Conservation (phyloP, 2,329 filamentous ascomycete genomes). For the Alternaria rosae region DNA sequence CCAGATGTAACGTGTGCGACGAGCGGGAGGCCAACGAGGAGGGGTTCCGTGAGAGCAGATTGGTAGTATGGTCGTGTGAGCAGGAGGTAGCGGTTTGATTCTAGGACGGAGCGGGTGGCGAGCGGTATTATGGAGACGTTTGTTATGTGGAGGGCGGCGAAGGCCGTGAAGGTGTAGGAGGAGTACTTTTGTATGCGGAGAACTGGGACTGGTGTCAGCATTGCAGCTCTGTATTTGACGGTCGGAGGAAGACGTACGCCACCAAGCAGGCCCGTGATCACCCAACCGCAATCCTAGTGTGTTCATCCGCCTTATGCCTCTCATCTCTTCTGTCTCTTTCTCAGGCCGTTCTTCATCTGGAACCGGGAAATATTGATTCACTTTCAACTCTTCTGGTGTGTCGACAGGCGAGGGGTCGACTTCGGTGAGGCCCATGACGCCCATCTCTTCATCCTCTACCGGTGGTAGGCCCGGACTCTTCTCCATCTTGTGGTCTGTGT, state of each 20-base stretch:
- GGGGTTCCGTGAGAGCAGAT: slow-evolving; percentile 75
- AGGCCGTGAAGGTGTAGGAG: slow-evolving; percentile 66
- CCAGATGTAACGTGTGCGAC: slow-evolving; percentile 79
- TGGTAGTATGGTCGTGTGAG: slow-evolving; percentile 94
- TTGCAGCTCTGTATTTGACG: neutral
- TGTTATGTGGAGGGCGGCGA: slow-evolving; percentile 53
- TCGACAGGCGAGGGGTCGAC: slow-evolving; percentile 85
- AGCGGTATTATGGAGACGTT: slow-evolving; percentile 56
- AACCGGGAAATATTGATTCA: slow-evolving; percentile 58
- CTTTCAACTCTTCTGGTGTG: slow-evolving; percentile 56
- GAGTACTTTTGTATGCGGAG: slow-evolving; percentile 85
- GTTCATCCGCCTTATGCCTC: slow-evolving; percentile 27
- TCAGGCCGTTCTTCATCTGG: slow-evolving; percentile 25
- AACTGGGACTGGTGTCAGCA: slow-evolving; percentile 58
- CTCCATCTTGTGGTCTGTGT: slow-evolving; percentile 18
- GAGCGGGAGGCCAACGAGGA: slow-evolving; percentile 79
- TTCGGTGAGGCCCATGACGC: slow-evolving; percentile 72
- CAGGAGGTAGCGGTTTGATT: slow-evolving; percentile 83
- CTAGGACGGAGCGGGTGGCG: slow-evolving; percentile 61
- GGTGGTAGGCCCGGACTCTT: slow-evolving; percentile 27
- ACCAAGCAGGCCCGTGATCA: slow-evolving; percentile 76
- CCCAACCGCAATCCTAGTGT: slow-evolving; percentile 64
- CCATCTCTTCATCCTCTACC: slow-evolving; percentile 52
- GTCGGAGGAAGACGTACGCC: slow-evolving; percentile 62
- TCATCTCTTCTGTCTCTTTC: slow-evolving; percentile 16